Evolutionary conservation across 306 rosid species (phyloP), one percentile per base, ranked within the genome.

Genomic region (Cicer cuneatum): DNA sequence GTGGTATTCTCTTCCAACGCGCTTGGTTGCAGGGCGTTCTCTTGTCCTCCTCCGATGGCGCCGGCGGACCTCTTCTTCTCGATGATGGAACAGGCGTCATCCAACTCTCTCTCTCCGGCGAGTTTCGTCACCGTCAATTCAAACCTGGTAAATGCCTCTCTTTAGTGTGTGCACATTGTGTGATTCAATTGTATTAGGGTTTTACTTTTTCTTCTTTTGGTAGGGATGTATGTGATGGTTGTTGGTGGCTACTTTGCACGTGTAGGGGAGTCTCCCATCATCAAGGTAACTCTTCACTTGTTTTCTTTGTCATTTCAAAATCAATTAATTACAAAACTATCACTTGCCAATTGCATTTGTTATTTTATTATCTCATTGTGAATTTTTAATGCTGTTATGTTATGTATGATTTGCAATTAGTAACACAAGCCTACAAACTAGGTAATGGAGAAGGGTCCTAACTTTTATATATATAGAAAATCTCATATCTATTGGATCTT

Each of bases 221-320:
- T 72, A 90, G 98, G 97, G 73, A 91, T 89, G 97, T 91, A 93
- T 60, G 92, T 91, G 4, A 88, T 93, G 97, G 93, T 88, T 1
- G 89, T 93, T 40, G 98, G 98, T 68, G 91, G 81, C 46, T 91
- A 84, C 69, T 40, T 52, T 40, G 24, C 77, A 13, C 85, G 86
- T 54, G 49, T 58, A 0, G 80, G 75, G 12, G 87, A 89, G 65
- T 83, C 67, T 46, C 88, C 93, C 7, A 9, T 84, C 42, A 81
- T 93, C 78, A 84, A 79, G 92, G 97, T 93, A 75, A 65, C 2
- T 64, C 1, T 7, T 8, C 61, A 13, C 14, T 47, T 73, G 10
- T 65, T 29, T 29, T 29, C 35, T 29, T 45, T 48, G 33, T 18
- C 12, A 2, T 7, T 2, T 52, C 2, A 16, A 52, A 52, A 52